Conservation (phyloP, 768 basidiomycete species). For the Flagelloscypha sp. region DNA sequence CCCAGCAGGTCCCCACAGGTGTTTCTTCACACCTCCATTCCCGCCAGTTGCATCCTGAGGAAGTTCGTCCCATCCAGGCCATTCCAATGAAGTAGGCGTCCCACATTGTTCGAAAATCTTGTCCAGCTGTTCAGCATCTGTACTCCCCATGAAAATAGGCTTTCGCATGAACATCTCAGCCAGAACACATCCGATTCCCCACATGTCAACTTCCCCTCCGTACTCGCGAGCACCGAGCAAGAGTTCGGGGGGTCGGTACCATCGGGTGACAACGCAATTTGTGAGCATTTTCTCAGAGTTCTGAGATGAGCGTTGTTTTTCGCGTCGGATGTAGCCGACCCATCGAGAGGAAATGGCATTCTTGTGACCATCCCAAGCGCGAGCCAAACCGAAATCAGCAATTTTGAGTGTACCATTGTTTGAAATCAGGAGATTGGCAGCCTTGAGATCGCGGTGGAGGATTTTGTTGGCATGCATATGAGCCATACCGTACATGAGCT, state of each 20-base stretch:
- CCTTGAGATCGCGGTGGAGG: conserved; percentile 97
- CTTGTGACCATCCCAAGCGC: conserved; percentile 56
- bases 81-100: conserved; percentile 71
- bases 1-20: conserved; percentile 1
- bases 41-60: conserved; percentile 24
- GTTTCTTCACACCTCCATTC: neutral
- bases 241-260: conserved; percentile 93
- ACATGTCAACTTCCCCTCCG: conserved; percentile 92
- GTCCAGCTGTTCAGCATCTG: conserved; percentile 87
- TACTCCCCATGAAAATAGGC: conserved; percentile 81
- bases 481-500: conserved; percentile 90
- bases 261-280: conserved; percentile 89
- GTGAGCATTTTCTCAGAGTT: too few relatives aligned
- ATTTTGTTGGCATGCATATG: conserved; percentile 99
- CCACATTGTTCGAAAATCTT: conserved; percentile 90
- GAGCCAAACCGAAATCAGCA: conserved; percentile 94
- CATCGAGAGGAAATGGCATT: conserved; percentile 22
- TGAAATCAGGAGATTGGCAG: conserved; percentile 91
- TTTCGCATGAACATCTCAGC: conserved; percentile 89
- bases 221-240: conserved; percentile 85
- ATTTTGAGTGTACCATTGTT: conserved; percentile 79
- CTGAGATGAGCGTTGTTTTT: conserved; percentile 12
- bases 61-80: conserved; percentile 68
- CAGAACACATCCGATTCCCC: conserved; percentile 91
- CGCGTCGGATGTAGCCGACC: neutral